Conservation (phyloP, 768 basidiomycete genomes). For the Mycena amicta region DNA sequence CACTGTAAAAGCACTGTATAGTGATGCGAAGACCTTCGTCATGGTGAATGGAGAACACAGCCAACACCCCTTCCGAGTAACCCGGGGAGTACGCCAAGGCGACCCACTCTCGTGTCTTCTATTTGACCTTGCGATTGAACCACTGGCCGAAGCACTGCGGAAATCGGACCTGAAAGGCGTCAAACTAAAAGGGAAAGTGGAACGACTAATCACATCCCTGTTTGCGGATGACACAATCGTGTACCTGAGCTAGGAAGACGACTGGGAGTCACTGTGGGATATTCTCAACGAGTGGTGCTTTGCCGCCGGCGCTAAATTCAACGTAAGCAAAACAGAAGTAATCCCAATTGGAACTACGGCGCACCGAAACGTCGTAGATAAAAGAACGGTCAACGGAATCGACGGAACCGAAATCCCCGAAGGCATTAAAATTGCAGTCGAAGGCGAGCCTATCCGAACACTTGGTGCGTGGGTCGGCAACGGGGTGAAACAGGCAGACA, state of each 20-base stretch:
- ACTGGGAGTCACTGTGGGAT: constrained; percentile 20
- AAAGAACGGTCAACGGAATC: not conserved
- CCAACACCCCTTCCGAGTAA: constrained; percentile 11
- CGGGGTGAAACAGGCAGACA: constrained; percentile 13
- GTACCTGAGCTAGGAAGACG: constrained; percentile 33
- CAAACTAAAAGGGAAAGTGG: constrained; percentile 12
- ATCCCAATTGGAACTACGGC: constrained; percentile 31
- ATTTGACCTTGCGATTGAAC: no score
- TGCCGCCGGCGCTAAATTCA: constrained; percentile 39
- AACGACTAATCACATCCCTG: constrained; percentile 32
- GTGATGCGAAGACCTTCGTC: not conserved
- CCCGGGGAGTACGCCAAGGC: constrained; percentile 30
- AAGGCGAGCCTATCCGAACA: constrained; percentile 29
- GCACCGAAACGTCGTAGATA: constrained; percentile 19
- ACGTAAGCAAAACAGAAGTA: no score
- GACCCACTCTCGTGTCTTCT: constrained; percentile 42
- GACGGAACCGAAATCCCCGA: constrained; percentile 14
- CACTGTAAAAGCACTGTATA: constrained; percentile 12
- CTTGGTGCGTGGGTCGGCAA: constrained; percentile 40
- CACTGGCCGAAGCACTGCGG: constrained; percentile 33
- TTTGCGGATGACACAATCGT: constrained; percentile 47
- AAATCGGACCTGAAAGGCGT: constrained; percentile 32
- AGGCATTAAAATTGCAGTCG: constrained; percentile 28
- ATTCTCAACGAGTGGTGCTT: constrained; percentile 42
- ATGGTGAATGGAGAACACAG: constrained; percentile 18